phyloP scores from a whole-genome alignment of 225 moss, liverwort and hornwort species.

The Climacium dendroides region DNA sequence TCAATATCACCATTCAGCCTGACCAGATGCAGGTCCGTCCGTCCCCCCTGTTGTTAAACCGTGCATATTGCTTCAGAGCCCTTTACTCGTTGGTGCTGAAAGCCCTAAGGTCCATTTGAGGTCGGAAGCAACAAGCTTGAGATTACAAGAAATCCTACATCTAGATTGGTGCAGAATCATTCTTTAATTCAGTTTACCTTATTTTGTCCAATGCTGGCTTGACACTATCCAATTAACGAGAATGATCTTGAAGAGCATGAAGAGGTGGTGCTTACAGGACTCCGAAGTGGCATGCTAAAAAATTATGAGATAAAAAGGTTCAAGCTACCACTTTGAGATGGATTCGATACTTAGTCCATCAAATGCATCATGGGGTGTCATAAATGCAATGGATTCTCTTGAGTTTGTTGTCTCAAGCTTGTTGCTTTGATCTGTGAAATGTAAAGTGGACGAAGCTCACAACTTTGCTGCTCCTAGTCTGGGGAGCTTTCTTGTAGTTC shows the following conservation, averaged over 20 bases:
- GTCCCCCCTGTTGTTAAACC: neutral
- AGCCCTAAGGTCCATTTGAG: neutral
- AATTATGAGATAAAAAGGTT: neutral
- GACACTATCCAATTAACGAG: neutral
- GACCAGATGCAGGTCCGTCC: constrained; percentile 68
- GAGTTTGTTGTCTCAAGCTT: neutral
- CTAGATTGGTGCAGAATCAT: neutral
- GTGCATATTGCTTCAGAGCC: neutral
- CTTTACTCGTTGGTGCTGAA: neutral
- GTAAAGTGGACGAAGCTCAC: neutral
- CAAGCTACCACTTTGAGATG: neutral
- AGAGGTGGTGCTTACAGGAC: neutral
- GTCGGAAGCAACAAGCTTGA: neutral
- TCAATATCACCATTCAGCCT: constrained; percentile 55
- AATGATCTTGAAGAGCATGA: neutral
- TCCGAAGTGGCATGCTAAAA: neutral
- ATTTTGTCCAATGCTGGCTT: no score
- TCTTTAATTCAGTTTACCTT: neutral
- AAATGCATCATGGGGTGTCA: no score
- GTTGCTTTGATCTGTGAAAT: neutral
- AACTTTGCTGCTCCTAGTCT: neutral
- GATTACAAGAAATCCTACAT: neutral
- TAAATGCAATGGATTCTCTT: neutral
- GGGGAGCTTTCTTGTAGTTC: neutral
- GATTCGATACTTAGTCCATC: neutral